Percentiles rank a stretch among this genome's conserved stretches.
These are phyloP conservation scores for Dianthus caryophyllus DNA, from an alignment of 148 eudicot genomes.

Conservation along the genomic window DNA sequence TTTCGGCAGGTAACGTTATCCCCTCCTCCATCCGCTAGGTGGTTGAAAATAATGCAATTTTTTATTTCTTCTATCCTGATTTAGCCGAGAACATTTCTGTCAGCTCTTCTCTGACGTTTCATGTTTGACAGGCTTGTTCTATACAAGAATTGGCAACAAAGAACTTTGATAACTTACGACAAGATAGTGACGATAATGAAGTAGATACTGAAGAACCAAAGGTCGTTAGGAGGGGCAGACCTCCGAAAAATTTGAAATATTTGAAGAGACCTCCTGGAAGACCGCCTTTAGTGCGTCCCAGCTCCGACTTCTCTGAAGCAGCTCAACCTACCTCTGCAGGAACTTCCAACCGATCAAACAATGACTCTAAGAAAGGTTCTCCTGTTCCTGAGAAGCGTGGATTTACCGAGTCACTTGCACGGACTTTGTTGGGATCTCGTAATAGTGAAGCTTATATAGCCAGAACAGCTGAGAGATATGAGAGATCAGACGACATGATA, in stretches of 20 bases:
- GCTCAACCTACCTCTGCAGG: slow-evolving; percentile 55
- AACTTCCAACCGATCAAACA: slow-evolving; percentile 34
- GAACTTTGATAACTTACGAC: slow-evolving; percentile 70
- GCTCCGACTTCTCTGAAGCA: slow-evolving; percentile 50
- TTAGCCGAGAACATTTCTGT: not conserved
- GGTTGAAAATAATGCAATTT: not conserved
- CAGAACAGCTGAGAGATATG: slow-evolving; percentile 37
- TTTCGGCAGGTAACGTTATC: slow-evolving; percentile 71
- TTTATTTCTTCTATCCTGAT: not conserved
- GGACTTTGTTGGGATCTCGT: slow-evolving; percentile 38
- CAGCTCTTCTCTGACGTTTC: not conserved
- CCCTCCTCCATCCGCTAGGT: not conserved
- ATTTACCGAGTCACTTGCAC: slow-evolving; percentile 35
- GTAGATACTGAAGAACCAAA: slow-evolving; percentile 63
- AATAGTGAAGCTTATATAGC: slow-evolving; percentile 44
- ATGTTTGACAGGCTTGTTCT: slow-evolving; percentile 53
- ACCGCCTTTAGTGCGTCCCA: slow-evolving; percentile 57
- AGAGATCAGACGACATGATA: slow-evolving; percentile 41
- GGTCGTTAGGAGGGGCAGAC: slow-evolving; percentile 74
- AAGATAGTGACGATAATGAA: slow-evolving; percentile 74
- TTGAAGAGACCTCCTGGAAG: slow-evolving; percentile 50
- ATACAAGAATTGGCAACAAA: slow-evolving; percentile 76
- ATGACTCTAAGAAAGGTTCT: slow-evolving; percentile 48
- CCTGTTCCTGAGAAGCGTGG: slow-evolving; percentile 31
- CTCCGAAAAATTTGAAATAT: slow-evolving; percentile 63